Evolutionary conservation across 1,284 basidiomycete genomes (phyloP).

Genomic region (Trichosporon asahii): DNA sequence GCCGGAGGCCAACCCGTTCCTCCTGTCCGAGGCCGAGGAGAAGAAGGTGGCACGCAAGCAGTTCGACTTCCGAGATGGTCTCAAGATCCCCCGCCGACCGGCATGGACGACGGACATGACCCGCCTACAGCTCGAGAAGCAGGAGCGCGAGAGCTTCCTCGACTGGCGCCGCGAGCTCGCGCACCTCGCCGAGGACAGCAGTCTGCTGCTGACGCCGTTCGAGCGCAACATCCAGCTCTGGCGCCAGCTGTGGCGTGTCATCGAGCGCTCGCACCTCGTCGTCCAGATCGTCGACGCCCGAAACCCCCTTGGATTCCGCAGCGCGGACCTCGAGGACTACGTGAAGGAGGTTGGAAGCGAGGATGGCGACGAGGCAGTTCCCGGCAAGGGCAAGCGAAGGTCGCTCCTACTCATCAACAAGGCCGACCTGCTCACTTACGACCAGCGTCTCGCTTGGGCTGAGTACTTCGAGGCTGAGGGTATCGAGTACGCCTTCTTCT

Average conservation of each 20-base stretch:
- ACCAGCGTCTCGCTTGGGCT: constrained; percentile 88
- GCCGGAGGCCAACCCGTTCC: constrained; percentile 73
- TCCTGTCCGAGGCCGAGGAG: constrained; percentile 82
- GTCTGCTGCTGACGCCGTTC: constrained; percentile 84
- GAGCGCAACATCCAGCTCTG: constrained; percentile 95
- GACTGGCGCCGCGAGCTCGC: constrained; percentile 90
- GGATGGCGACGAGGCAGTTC: constrained; percentile 57
- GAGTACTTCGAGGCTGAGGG: constrained; percentile 83
- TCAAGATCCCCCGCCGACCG: constrained; percentile 74
- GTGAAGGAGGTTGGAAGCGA: constrained; percentile 75
- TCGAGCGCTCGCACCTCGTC: constrained; percentile 87
- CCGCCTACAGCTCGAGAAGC: constrained; percentile 70
- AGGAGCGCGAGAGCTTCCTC: constrained; percentile 82
- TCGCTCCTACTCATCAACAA: constrained; percentile 93
- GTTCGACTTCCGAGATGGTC: constrained; percentile 64
- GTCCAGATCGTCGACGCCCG: constrained; percentile 95
- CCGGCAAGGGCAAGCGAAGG: constrained; percentile 65
- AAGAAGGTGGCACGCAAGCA: constrained; percentile 69
- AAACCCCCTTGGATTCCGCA: constrained; percentile 85
- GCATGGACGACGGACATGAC: constrained; percentile 79
- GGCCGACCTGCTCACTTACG: constrained; percentile 81
- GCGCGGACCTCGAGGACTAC: constrained; percentile 86
- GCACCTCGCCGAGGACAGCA: constrained; percentile 57
- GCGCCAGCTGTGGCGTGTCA: constrained; percentile 91
- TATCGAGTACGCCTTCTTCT: constrained; percentile 91